Percentiles rank a stretch among this genome's conserved stretches.
Conservation (phyloP, 2,329 filamentous ascomycete species). For the Colletotrichum orchidophilum region DNA sequence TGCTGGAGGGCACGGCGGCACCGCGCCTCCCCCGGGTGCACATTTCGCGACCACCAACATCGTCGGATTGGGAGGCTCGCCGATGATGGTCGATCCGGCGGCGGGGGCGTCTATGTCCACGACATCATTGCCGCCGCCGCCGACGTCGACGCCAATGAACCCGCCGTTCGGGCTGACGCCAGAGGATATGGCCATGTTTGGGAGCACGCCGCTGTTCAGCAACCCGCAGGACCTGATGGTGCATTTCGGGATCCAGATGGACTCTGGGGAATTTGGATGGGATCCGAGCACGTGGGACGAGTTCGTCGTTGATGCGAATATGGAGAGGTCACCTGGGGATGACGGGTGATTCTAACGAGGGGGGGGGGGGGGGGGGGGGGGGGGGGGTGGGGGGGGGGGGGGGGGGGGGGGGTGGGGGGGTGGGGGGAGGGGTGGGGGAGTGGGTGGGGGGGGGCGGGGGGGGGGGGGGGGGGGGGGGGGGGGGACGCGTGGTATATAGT, state of each 20-base stretch:
- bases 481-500: neutral
- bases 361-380: neutral
- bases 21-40: neutral
- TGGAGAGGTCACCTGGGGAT: slow-evolving; percentile 42
- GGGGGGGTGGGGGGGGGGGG: too few species aligned
- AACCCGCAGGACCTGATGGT: slow-evolving; percentile 38
- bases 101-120: neutral
- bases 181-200: slow-evolving; percentile 17
- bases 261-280: slow-evolving; percentile 36
- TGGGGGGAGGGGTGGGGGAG: too few species aligned
- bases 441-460: too few species aligned
- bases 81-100: slow-evolving; percentile 4
- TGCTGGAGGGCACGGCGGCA: neutral
- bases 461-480: too few species aligned
- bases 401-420: too few species aligned
- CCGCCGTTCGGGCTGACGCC: neutral
- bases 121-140: neutral
- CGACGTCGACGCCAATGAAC: neutral
- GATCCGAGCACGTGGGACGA: slow-evolving; percentile 55
- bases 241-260: slow-evolving; percentile 35
- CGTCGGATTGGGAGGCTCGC: neutral
- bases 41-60: neutral
- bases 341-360: slow-evolving; percentile 25
- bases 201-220: slow-evolving; percentile 30
- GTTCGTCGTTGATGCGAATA: slow-evolving; percentile 52